A percentile compares a stretch with the other conserved stretches of the same genome.
phyloP scores from a whole-genome alignment of 345 rosid species.

The Eutrema yunnanense region DNA sequence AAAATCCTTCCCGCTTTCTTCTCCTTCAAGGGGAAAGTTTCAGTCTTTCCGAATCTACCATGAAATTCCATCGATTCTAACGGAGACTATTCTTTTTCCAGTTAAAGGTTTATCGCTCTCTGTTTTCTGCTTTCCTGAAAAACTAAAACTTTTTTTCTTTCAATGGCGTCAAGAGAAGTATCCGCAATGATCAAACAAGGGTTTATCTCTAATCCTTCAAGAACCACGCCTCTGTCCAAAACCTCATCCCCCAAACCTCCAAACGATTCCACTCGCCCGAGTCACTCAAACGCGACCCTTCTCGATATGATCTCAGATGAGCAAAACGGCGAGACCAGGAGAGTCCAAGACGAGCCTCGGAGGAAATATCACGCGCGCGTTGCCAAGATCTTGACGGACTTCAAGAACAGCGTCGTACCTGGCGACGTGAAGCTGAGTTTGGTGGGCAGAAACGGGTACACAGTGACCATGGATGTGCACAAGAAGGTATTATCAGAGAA shows the following conservation, averaged over 20 bases:
- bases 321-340: slow-evolving; percentile 27
- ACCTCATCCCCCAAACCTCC: slow-evolving; percentile 28
- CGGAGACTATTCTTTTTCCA: neutral
- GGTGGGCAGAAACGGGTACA: slow-evolving; percentile 52
- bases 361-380: slow-evolving; percentile 38
- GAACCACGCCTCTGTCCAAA: neutral
- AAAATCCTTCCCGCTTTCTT: no score
- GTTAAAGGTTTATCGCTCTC: neutral
- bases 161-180: slow-evolving; percentile 9
- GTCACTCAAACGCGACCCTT: slow-evolving; percentile 41
- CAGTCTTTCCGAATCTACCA: neutral
- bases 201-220: slow-evolving; percentile 31
- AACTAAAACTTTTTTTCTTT: neutral
- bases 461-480: slow-evolving; percentile 60
- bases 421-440: slow-evolving; percentile 67
- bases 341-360: slow-evolving; percentile 24
- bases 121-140: neutral
- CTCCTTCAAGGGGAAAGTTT: neutral
- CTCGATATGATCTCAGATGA: slow-evolving; percentile 84
- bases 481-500: slow-evolving; percentile 48
- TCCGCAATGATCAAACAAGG: slow-evolving; percentile 64
- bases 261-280: slow-evolving; percentile 12
- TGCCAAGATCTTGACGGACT: slow-evolving; percentile 44
- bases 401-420: slow-evolving; percentile 30
- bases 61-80: neutral